Conservation (phyloP, 2,329 filamentous ascomycete species). For the Kalmusia sp. region DNA sequence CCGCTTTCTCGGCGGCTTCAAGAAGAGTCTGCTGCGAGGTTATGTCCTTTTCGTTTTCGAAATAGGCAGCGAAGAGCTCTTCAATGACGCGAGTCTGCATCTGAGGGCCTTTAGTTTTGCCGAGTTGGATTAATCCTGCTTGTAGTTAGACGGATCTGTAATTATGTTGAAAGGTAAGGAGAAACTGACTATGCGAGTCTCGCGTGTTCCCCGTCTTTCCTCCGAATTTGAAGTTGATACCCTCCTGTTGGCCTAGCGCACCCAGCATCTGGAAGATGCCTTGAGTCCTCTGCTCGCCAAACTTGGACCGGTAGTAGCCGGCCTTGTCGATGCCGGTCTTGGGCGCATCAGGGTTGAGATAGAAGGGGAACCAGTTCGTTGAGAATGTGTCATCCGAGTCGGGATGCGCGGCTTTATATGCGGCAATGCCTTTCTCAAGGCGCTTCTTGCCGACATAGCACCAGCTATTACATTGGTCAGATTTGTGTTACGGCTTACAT, state of each 20-base stretch:
- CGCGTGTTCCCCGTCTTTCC: slow-evolving; percentile 78
- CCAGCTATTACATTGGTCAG: slow-evolving; percentile 34
- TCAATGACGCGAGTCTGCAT: slow-evolving; percentile 55
- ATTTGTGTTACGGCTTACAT: not conserved
- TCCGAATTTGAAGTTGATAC: slow-evolving; percentile 75
- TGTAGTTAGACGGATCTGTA: not conserved
- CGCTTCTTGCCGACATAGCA: slow-evolving; percentile 82
- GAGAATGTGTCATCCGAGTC: slow-evolving; percentile 71
- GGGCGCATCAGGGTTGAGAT: slow-evolving; percentile 73
- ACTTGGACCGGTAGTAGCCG: slow-evolving; percentile 66
- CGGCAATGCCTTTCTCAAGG: slow-evolving; percentile 73
- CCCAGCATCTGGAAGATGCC: slow-evolving; percentile 66
- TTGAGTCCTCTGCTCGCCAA: slow-evolving; percentile 67
- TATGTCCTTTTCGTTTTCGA: slow-evolving; percentile 58
- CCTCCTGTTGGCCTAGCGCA: slow-evolving; percentile 66
- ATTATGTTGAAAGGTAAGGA: not conserved
- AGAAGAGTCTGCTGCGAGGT: slow-evolving; percentile 50
- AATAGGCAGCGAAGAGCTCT: slow-evolving; percentile 52
- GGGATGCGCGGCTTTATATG: slow-evolving; percentile 69
- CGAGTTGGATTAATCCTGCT: slow-evolving; percentile 66
- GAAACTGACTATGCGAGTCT: slow-evolving; percentile 73
- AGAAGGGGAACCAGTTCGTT: slow-evolving; percentile 80
- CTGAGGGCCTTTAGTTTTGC: slow-evolving; percentile 59
- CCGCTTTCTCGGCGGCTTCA: slow-evolving; percentile 51
- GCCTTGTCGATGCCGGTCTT: slow-evolving; percentile 59